Base-by-base conservation (phyloP, 2,329 filamentous ascomycete species). In the Stromatinia cepivora region DNA sequence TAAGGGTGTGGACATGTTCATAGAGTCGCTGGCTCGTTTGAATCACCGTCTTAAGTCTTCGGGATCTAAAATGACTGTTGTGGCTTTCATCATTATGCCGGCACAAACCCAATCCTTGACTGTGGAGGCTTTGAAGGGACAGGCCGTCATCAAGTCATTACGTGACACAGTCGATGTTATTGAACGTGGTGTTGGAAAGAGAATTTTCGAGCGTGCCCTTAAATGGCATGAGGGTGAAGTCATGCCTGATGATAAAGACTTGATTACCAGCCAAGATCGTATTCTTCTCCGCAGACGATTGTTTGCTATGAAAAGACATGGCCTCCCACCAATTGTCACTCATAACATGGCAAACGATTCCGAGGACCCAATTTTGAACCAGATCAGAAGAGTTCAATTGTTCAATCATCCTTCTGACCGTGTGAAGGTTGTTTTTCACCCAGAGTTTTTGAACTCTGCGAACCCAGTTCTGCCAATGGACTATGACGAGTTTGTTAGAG, bases 1-100 rank as follows among this genome's bases (percentile, higher is more conserved):
- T 79, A 99, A 99, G 82, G 95, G 95, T 78, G 94, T 97, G 13
- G 95, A 99, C 81, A 98, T 99, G 95, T 99, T 98, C 81, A 97
- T 99, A 75, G 95, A 99, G 81, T 95, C 94, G 4, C 84, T 99
- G 72, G 95, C 95, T 39, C 92, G 95, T 56, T 83, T 99, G 76
- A 99, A 99, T 82, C 94, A 98, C 83, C 88, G 91, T 52, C 88
- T 99, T 78, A 98, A 98, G 86, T 82, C 82, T 65, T 82, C 89
- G 10, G 92, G 92, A 62, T 97, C 93, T 75, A 96, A 95, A 81
- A 94, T 90, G 79, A 98, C 95, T 0, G 91, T 99, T 10, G 94
- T 99, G 25, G 94, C 95, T 28, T 99, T 99, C 79, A 92, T 99
- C 81, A 98, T 99, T 80, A 97, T 99, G 93, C 95, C 95, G 3